A percentile compares a stretch with the other conserved stretches of the same genome.
Conservation (phyloP, 257 asterid species). For the Solanum rostratum region DNA sequence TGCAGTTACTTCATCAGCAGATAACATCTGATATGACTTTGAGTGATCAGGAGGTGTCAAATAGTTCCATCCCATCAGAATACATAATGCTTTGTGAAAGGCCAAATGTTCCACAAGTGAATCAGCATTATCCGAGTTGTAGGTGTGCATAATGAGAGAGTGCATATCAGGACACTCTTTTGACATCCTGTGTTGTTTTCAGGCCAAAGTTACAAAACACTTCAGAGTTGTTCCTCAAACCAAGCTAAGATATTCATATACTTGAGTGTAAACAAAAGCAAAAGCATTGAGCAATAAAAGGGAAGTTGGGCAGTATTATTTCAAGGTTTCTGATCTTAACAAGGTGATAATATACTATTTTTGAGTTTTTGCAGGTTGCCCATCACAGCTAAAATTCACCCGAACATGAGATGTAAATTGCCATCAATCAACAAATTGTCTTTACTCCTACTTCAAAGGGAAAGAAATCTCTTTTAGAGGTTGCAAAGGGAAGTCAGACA, state of each 20-base stretch:
- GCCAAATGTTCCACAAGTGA: constrained; percentile 79
- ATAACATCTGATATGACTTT: constrained; percentile 67
- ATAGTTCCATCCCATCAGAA: constrained; percentile 95
- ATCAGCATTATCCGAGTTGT: constrained; percentile 56
- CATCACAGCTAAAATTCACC: background rate
- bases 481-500: background rate
- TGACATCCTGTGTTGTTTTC: constrained; percentile 72
- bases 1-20: constrained; percentile 69
- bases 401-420: background rate
- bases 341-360: background rate
- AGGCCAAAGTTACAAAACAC: constrained; percentile 37
- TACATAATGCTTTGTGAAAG: constrained; percentile 84
- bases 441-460: background rate
- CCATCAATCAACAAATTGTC: background rate
- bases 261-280: background rate
- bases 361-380: background rate
- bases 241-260: background rate
- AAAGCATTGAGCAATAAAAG: background rate
- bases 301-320: background rate
- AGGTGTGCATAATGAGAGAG: constrained; percentile 77
- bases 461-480: background rate
- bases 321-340: background rate
- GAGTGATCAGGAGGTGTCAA: constrained; percentile 69
- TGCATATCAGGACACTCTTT: constrained; percentile 74
- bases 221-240: constrained; percentile 10